Evolutionary conservation across 169 alveolate species (phyloP), one percentile per base, ranked within the genome.

Genomic region (Eimeria brunetti): DNA sequence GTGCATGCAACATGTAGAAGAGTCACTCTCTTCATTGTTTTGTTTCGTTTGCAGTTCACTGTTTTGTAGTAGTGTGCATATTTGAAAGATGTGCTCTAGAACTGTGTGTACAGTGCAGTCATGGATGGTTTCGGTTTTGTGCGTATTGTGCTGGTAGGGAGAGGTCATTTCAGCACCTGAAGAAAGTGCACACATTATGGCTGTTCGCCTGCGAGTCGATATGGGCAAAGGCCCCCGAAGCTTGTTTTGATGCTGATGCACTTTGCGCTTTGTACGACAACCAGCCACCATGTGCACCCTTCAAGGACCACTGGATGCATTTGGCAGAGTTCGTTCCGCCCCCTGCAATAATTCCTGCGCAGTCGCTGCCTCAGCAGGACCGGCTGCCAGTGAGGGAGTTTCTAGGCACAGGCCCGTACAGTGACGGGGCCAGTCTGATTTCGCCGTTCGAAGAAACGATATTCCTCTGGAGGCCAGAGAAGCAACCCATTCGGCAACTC

Each of bases 181-280:
- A 83, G 56, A 83, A 83, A 92, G 99, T 98, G 51, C 99, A 98
- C 94, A 97, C 99, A 30, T 96, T 98, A 69, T 98, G 99, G 99
- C 96, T 98, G 83, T 98, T 98, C 97, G 97, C 98, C 94, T 98
- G 99, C 97, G 98, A 97, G 88, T 99, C 98, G 33, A 97, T 98
- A 36, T 96, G 98, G 97, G 97, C 96, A 24, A 97, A 83, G 86
- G 98, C 96, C 38, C 95, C 96, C 27, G 97, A 97, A 16, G 86
- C 97, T n/a, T 84, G 95, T 16, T 98, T 98, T 88, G 97, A 98
- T 75, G 99, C 98, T 9, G 99, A 98, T 96, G 97, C 97, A 33
- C 96, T 98, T 12, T 98, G 99, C 88, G 98, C 97, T 46, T 97
- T 97, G 62, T 98, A 97, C 88, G 96, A 96, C 89, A 98, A 98